Evolutionary conservation across 305 asterid genomes (phyloP), one percentile per base, ranked within the genome.

Genomic region (Striga hermonthica): DNA sequence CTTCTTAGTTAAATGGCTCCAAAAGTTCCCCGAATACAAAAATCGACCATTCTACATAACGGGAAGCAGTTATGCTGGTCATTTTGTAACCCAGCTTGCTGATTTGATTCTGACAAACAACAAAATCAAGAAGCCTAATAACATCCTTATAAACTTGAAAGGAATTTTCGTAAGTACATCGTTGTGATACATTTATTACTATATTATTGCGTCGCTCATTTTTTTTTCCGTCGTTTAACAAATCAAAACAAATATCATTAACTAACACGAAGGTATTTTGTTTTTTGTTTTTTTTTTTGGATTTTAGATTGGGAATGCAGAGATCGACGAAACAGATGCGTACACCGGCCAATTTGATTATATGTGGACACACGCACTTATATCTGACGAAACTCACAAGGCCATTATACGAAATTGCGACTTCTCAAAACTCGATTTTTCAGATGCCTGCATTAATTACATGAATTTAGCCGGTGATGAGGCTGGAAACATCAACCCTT

Each of bases 231-330:
- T n/a, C n/a, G n/a, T n/a, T n/a, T n/a, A n/a, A n/a, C n/a, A n/a
- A n/a, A n/a, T n/a, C n/a, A n/a, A n/a, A n/a, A n/a, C n/a, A n/a
- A n/a, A n/a, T n/a, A n/a, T n/a, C n/a, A n/a, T n/a, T n/a, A n/a
- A n/a, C n/a, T n/a, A n/a, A n/a, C n/a, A n/a, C n/a, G n/a, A n/a
- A n/a, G n/a, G n/a, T n/a, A n/a, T n/a, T n/a, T n/a, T n/a, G n/a
- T n/a, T n/a, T 52, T 8, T 13, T 4, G 4, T 6, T 4, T 13
- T 13, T 11, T 28, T 22, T 41, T 52, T 63, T 16, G n/a, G n/a
- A n/a, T n/a, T n/a, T n/a, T 79, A 84, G 91, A 78, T 85, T 7
- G 95, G 95, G 13, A 87, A 87, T 65, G 83, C 89, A 4, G 70
- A 56, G 1, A 64, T 67, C 0, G 87, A 87, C 40, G 9, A 1